A percentile compares a stretch with the other conserved stretches of the same genome.
These are phyloP conservation scores for Cercophora sp. DNA, from an alignment of 495 filamentous ascomycete species.

Conservation along the genomic window DNA sequence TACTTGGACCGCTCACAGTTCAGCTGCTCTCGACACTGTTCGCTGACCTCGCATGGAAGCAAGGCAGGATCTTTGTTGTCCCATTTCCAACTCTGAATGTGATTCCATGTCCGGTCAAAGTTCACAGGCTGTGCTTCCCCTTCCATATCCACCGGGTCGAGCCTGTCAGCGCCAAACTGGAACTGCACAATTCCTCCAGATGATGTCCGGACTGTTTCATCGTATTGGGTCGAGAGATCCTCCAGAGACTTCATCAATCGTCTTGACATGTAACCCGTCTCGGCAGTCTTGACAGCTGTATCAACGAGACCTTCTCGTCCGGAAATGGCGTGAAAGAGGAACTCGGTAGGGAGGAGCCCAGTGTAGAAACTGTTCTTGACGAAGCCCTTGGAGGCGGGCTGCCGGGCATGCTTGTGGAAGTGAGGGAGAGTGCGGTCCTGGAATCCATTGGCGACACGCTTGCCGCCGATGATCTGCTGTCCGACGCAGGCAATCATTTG, in stretches of 20 bases:
- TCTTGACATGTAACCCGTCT: slow-evolving; percentile 98
- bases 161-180: slow-evolving; percentile 89
- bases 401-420: slow-evolving; percentile 87
- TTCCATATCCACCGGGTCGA: slow-evolving; percentile 98
- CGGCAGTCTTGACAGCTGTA: slow-evolving; percentile 98
- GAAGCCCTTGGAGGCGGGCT: slow-evolving; percentile 92
- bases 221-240: slow-evolving; percentile 86
- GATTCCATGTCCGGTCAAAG: slow-evolving; percentile 87
- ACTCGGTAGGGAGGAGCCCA: slow-evolving; percentile 84
- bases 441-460: slow-evolving; percentile 93
- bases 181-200: slow-evolving; percentile 86
- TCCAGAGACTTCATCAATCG: slow-evolving; percentile 97
- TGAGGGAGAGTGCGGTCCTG: slow-evolving; percentile 92
- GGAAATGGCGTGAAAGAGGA: slow-evolving; percentile 97
- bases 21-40: slow-evolving; percentile 60
- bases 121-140: slow-evolving; percentile 88
- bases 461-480: slow-evolving; percentile 92
- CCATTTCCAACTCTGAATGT: slow-evolving; percentile 76
- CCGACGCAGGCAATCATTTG: slow-evolving; percentile 98
- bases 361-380: slow-evolving; percentile 96
- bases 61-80: slow-evolving; percentile 68
- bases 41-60: slow-evolving; percentile 67
- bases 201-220: slow-evolving; percentile 89
- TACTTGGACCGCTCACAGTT: slow-evolving; percentile 61
- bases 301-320: slow-evolving; percentile 98